Evolutionary conservation across 1,284 basidiomycete genomes (phyloP).

Genomic region (Mycosarcoma mackinlayi): DNA sequence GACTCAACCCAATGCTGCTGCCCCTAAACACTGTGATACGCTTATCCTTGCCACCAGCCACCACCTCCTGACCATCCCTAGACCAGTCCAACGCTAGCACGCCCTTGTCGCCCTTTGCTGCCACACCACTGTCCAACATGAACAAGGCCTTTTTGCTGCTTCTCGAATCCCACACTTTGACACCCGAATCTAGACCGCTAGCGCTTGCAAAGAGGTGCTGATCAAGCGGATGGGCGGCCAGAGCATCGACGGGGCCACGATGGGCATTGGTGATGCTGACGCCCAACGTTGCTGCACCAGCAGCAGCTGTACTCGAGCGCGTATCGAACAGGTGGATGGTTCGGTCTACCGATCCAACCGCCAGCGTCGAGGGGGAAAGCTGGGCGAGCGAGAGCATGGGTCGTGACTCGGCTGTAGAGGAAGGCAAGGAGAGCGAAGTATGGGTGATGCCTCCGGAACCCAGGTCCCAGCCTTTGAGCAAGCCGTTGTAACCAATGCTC

Average conservation of each 20-base stretch:
- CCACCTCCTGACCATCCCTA: conserved; percentile 54
- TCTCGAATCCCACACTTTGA: conserved; percentile 64
- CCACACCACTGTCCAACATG: conserved; percentile 25
- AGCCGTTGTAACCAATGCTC: conserved; percentile 61
- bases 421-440: conserved; percentile 24
- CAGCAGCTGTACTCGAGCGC: conserved; percentile 4
- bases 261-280: conserved; percentile 49
- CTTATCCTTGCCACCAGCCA: conserved; percentile 64
- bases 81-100: conserved; percentile 61
- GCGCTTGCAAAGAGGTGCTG: conserved; percentile 55
- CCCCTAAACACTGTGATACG: conserved; percentile 50
- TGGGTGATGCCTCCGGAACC: conserved; percentile 30
- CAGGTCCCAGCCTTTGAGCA: conserved; percentile 61
- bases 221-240: conserved; percentile 49
- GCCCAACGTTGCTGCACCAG: conserved; percentile 5
- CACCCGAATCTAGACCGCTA: conserved; percentile 41
- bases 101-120: conserved; percentile 24
- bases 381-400: conserved; percentile 54
- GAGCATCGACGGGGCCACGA: conserved; percentile 43
- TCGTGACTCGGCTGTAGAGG: conserved; percentile 12
- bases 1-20: conserved; percentile 24
- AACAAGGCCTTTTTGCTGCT: conserved; percentile 63
- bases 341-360: conserved; percentile 60
- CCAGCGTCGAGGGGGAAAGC: conserved; percentile 29
- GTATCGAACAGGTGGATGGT: conserved; percentile 62